phyloP scores from a whole-genome alignment of 208 protist genomes.

The Acanthamoeba culbertsoni region DNA sequence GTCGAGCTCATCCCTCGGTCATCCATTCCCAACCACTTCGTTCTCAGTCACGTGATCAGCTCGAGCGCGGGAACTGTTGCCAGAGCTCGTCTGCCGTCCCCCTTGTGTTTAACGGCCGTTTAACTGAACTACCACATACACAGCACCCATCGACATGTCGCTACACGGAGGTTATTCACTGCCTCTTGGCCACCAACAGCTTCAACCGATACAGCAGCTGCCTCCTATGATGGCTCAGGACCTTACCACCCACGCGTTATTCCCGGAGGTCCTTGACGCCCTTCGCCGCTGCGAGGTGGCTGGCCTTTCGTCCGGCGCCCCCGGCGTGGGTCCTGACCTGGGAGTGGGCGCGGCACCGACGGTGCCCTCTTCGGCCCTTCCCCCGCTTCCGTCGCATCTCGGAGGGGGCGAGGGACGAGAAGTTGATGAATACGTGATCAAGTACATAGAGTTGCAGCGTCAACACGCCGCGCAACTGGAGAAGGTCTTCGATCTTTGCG shows the following conservation, averaged over 20 bases:
- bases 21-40: too few species aligned
- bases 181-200: neutral
- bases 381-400: neutral
- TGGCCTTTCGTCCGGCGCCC: neutral
- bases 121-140: too few species aligned
- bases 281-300: conserved; percentile 20
- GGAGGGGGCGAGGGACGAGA: neutral
- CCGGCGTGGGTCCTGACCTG: neutral
- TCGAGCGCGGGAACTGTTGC: too few species aligned
- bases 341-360: neutral
- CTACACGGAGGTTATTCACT: neutral
- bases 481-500: neutral
- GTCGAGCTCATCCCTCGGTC: too few species aligned
- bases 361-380: neutral
- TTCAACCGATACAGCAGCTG: neutral
- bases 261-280: conserved; percentile 27
- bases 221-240: neutral
- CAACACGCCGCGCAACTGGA: neutral
- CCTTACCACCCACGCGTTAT: neutral
- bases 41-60: too few species aligned
- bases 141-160: too few species aligned
- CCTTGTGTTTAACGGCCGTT: too few species aligned
- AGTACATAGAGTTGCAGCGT: conserved; percentile 2
- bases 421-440: neutral
- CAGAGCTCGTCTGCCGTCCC: too few species aligned